These are phyloP conservation scores for Didymella lethalis DNA, from an alignment of 2,329 filamentous ascomycete genomes.

Conservation along the genomic window DNA sequence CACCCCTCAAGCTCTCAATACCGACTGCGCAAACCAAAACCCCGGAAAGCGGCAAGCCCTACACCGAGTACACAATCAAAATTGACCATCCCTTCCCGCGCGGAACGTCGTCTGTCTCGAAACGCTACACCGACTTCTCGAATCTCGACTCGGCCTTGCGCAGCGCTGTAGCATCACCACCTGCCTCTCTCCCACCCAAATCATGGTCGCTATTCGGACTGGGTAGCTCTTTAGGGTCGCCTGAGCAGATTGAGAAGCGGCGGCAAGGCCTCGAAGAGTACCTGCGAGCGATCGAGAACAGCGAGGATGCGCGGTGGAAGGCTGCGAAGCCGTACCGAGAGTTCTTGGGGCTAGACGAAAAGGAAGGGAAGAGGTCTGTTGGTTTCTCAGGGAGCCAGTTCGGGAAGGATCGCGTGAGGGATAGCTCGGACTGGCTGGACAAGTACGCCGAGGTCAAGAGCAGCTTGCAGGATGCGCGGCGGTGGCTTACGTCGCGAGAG, in stretches of 20 bases:
- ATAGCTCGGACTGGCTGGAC: constrained; percentile 73
- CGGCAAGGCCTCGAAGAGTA: constrained; percentile 74
- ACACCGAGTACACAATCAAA: constrained; percentile 80
- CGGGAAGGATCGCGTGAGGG: constrained; percentile 55
- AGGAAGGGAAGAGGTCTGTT: constrained; percentile 29
- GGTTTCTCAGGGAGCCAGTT: constrained; percentile 47
- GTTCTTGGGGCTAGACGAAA: constrained; percentile 70
- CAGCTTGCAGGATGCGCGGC: constrained; percentile 71
- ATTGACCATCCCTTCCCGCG: constrained; percentile 79
- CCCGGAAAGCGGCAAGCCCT: constrained; percentile 65
- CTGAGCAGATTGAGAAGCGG: constrained; percentile 75
- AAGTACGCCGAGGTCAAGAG: constrained; percentile 76
- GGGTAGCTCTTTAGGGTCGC: constrained; percentile 69
- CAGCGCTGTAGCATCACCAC: constrained; percentile 70
- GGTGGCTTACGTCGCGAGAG: constrained; percentile 73
- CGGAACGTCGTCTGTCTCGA: constrained; percentile 76
- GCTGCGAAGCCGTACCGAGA: constrained; percentile 74
- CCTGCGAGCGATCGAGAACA: constrained; percentile 73
- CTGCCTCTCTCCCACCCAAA: constrained; percentile 73
- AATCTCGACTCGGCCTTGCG: constrained; percentile 70
- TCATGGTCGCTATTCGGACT: constrained; percentile 66
- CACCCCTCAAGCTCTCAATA: constrained; percentile 58
- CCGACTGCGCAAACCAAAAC: constrained; percentile 59
- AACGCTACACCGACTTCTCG: constrained; percentile 83
- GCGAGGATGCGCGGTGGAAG: constrained; percentile 78